Evolutionary conservation across 2,329 filamentous ascomycete genomes (phyloP).

Genomic region (Diaporthe velutina): DNA sequence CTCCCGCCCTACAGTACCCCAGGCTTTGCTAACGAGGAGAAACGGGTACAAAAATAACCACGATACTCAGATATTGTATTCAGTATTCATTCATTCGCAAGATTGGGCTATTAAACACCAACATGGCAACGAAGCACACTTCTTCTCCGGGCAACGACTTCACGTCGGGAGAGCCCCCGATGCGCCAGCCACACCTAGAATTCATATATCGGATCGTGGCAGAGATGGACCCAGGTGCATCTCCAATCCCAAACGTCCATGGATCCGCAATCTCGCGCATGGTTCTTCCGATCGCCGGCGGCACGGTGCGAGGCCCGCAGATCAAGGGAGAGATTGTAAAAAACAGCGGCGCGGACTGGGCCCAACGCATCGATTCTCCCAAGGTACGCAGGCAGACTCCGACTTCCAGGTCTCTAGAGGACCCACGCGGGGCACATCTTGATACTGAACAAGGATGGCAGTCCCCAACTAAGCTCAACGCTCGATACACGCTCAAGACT

Average conservation of each 20-base stretch:
- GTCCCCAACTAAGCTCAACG: constrained; percentile 40
- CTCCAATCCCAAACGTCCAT: constrained; percentile 40
- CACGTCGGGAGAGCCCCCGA: constrained; percentile 40
- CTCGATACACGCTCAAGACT: constrained; percentile 42
- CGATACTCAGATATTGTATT: background rate
- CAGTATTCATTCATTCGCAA: background rate
- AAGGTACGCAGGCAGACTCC: constrained; percentile 30
- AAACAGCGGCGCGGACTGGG: constrained; percentile 44
- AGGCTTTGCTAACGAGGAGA: background rate
- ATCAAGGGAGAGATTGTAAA: constrained; percentile 42
- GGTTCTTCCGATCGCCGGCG: constrained; percentile 42
- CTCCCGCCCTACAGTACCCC: background rate
- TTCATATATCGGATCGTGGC: constrained; percentile 44
- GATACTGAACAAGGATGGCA: background rate
- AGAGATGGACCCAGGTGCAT: constrained; percentile 40
- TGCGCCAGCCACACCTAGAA: constrained; percentile 43
- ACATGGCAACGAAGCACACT: constrained; percentile 27
- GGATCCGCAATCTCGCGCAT: constrained; percentile 39
- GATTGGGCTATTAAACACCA: too few relatives aligned
- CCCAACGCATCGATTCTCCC: constrained; percentile 37
- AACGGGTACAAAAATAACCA: background rate
- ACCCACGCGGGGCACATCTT: too few relatives aligned
- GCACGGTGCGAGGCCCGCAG: constrained; percentile 40
- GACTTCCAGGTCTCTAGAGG: too few relatives aligned
- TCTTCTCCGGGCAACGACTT: constrained; percentile 41